Evolutionary conservation across 202 grass and related monocot genomes (phyloP), one percentile per base, ranked within the genome.

Genomic region (Alloteropsis angusta): DNA sequence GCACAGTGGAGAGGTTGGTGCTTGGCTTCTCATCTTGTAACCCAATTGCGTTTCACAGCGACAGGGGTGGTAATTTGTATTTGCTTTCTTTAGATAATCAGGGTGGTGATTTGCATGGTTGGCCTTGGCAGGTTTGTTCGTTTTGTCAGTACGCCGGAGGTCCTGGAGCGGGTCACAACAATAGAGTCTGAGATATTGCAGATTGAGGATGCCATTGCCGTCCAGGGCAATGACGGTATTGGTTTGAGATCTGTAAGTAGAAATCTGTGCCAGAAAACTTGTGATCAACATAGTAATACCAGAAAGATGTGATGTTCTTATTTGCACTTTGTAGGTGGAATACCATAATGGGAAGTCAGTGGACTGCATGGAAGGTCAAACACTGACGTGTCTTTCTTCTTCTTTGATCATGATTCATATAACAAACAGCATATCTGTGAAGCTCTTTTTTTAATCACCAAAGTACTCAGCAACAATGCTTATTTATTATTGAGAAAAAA

Each of bases 121-220:
- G 63, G 14, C 61, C 63, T 47, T 67, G 16, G 66, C 86, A 98
- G 96, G 84, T 99, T 99, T 89, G 96, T 99, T 75, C 86, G 96
- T 54, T 99, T 99, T 52, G 96, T 99, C 9, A 99, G 96, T 72
- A 96, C 92, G 13, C 96, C 92, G 3, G 96, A 93, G 86, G 83
- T 96, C 84, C 83, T 99, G 59, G 96, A 99, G 76, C 86, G 96
- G 46, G 92, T 96, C 16, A 84, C 84, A 1, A 99, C 92, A 8
- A 91, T 93, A 65, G 96, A 99, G 81, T 89, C 90, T 45, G 96
- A 99, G 74, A 96, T 99, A 71, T 68, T 89, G 78, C 92, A 99
- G 78, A 95, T 99, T 60, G 84, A 91, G 52, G 90, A 96, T 67
- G 92, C 88, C 67, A 99, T 99, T 32, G 68, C 77, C 8, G 49